These are phyloP conservation scores for Trifolium subterraneum DNA, from an alignment of 306 rosid genomes.

Conservation along the genomic window DNA sequence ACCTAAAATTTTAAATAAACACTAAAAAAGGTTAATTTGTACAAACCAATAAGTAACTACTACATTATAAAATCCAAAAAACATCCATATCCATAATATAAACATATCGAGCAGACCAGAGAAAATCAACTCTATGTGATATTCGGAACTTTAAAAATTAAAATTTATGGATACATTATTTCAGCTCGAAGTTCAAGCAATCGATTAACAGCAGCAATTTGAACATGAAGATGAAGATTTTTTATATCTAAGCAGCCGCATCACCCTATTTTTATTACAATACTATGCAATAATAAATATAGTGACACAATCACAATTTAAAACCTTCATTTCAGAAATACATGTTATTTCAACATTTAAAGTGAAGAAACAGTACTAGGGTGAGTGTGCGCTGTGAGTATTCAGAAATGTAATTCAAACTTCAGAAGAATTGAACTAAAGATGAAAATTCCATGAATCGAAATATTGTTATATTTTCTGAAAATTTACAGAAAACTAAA, in stretches of 20 bases:
- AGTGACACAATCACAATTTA: not conserved
- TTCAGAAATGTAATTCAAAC: not conserved
- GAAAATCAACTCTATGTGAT: conserved; percentile 14
- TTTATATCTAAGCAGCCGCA: not conserved
- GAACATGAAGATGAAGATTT: not conserved
- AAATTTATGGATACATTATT: not conserved
- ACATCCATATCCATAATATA: not conserved
- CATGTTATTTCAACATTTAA: conserved; percentile 1
- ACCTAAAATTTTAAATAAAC: not conserved
- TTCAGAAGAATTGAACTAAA: not conserved
- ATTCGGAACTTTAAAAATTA: not conserved
- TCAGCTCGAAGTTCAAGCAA: not conserved
- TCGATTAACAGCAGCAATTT: not conserved
- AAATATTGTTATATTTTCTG: not conserved
- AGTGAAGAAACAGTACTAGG: not conserved
- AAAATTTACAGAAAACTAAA: too few relatives aligned
- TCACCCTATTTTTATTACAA: not conserved
- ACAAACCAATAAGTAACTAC: conserved; percentile 6
- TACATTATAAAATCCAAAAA: not conserved
- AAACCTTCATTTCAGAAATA: not conserved
- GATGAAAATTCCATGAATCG: conserved; percentile 15
- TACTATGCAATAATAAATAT: not conserved
- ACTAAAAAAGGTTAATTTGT: not conserved
- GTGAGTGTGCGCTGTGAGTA: too few relatives aligned
- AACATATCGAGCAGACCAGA: not conserved